phyloP scores from a whole-genome alignment of 306 rosid genomes.

The Neltuma alba region DNA sequence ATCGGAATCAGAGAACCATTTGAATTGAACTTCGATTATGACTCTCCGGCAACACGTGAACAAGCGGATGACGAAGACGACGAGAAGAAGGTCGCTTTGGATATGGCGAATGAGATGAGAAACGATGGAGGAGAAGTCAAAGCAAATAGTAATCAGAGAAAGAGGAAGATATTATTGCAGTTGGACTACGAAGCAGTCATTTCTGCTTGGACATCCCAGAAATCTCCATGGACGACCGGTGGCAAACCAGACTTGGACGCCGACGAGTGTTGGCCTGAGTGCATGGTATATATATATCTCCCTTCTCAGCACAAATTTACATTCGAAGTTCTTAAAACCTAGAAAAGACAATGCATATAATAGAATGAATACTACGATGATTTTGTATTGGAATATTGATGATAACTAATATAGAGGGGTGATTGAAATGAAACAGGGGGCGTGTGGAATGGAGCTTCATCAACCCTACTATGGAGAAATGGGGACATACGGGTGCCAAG shows the following conservation, averaged over 20 bases:
- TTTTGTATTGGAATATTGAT: background rate
- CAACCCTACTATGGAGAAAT: conserved; percentile 40
- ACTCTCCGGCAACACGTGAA: conserved; percentile 44
- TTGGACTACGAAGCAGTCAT: conserved; percentile 80
- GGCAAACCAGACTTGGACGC: conserved; percentile 63
- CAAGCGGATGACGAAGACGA: conserved; percentile 40
- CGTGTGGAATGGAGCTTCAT: conserved; percentile 34
- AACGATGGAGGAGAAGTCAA: conserved; percentile 3
- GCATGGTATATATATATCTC: conserved; percentile 47
- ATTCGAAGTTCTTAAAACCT: background rate
- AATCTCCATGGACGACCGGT: conserved; percentile 77
- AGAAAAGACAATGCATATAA: background rate
- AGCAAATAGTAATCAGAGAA: conserved; percentile 20
- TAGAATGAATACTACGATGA: background rate
- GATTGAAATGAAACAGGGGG: conserved; percentile 49
- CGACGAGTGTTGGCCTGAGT: conserved; percentile 53
- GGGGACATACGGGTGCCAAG: conserved; percentile 45
- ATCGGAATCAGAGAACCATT: conserved; percentile 57
- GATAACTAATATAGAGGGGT: no score
- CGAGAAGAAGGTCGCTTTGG: conserved; percentile 12
- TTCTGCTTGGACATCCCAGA: conserved; percentile 70
- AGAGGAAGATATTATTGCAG: conserved; percentile 61
- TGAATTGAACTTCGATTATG: conserved; percentile 63
- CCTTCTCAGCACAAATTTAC: background rate
- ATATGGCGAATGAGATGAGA: background rate